phyloP scores from a whole-genome alignment of 1,284 basidiomycete species.

The Fomitiporia mediterranea region DNA sequence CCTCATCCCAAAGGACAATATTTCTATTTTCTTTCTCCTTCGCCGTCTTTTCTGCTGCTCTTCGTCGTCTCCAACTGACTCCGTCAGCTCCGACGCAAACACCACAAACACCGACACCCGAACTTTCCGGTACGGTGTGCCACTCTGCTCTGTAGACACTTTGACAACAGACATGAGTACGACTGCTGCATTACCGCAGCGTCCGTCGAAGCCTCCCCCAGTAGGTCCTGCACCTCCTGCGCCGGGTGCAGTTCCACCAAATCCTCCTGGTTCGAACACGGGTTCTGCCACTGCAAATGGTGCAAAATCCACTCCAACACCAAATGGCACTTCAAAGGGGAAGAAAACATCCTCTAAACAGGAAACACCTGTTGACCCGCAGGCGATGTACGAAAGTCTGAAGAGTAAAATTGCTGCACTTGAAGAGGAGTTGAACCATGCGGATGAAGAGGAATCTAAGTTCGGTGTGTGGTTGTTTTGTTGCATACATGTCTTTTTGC shows the following conservation, averaged over 20 bases:
- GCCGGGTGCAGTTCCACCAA: slow-evolving; percentile 3
- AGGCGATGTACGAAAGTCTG: slow-evolving; percentile 78
- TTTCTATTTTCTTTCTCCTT: not conserved
- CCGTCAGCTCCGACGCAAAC: not conserved
- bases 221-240: slow-evolving; percentile 13
- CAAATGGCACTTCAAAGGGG: slow-evolving; percentile 34
- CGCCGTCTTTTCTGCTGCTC: not conserved
- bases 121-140: not conserved
- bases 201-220: slow-evolving; percentile 16
- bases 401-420: slow-evolving; percentile 80
- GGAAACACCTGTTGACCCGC: slow-evolving; percentile 63
- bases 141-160: not conserved
- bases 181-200: slow-evolving; percentile 4
- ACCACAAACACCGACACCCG: not conserved
- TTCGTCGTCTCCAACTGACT: not conserved
- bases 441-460: slow-evolving; percentile 74
- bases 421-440: slow-evolving; percentile 77
- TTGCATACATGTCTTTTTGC: not conserved
- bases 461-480: slow-evolving; percentile 43
- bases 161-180: slow-evolving; percentile 7
- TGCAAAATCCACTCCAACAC: slow-evolving; percentile 16
- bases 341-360: slow-evolving; percentile 62
- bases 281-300: slow-evolving; percentile 5
- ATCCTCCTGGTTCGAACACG: slow-evolving; percentile 6
- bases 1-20: not conserved